Base-by-base conservation (phyloP, 164 flowering plant genomes). In the Malania oleifera region DNA sequence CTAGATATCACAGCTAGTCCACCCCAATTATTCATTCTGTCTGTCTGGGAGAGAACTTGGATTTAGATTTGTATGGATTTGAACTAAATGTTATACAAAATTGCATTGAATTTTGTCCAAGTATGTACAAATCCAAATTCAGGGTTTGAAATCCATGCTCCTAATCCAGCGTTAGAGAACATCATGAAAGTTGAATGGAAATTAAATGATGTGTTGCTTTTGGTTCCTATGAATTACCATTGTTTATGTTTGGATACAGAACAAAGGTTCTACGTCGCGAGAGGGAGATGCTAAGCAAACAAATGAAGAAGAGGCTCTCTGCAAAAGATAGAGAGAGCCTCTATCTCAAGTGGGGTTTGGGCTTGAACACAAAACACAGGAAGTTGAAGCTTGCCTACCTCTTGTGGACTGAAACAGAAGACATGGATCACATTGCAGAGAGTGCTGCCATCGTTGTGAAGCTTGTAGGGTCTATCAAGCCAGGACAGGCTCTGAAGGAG, bases 391-490 rank as follows among this genome's bases (percentile, higher is more conserved):
- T 85, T 39, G 75, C 71, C 7, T 55, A 48, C 6, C 29, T 26
- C 1, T 29, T 85, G 23, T 85, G 87, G 87, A 64, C 70, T 10
- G 66, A 76, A 58, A 53, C 74, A 19, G 68, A 61, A n/a, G 77
- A 82, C 57, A 66, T 79, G 70, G 70, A 69, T 8, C 86, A 82
- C 46, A 38, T 77, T 8, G 63, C 65, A 18, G 83, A 79, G 48
- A 85, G 88, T 60, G 86, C 87, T 8, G 63, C 57, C 1, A 60
- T 82, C 19, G 78, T 85, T 2, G 81, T 86, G 17, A 79, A 70
- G 67, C 41, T 85, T 31, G 64, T 67, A 1, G 86, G 84, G 20
- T 39, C 73, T 9, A 47, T 34, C n/a, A 71, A 73, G 37, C 59
- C 67, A 48, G 56, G 60, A 5, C 63, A 69, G 27, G 70, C 70